These are phyloP conservation scores for Phaeodactylum tricornutum DNA, from an alignment of 108 stramenopile genomes.

Conservation along the genomic window DNA sequence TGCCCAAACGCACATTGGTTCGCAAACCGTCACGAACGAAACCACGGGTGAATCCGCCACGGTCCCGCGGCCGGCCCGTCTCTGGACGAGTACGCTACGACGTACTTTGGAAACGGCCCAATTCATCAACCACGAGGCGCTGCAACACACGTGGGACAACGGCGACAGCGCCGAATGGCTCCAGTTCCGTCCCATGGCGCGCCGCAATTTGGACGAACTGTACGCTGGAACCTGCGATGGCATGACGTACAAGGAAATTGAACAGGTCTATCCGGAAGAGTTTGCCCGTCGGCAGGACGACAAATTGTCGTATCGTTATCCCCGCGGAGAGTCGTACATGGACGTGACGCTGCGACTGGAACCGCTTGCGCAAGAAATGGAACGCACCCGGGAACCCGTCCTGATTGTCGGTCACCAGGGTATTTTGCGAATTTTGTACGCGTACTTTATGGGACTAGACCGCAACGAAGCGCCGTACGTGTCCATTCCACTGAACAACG, in stretches of 20 bases:
- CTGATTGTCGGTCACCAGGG: constrained; percentile 96
- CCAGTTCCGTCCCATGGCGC: constrained; percentile 66
- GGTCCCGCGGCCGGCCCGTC: constrained; percentile 48
- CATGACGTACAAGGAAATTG: constrained; percentile 95
- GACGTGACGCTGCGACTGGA: constrained; percentile 97
- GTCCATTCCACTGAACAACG: constrained; percentile 93
- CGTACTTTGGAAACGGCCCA: constrained; percentile 95
- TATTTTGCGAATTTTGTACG: constrained; percentile 93
- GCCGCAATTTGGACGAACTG: constrained; percentile 89
- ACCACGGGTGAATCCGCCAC: background rate
- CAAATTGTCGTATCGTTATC: constrained; percentile 89
- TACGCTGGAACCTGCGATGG: constrained; percentile 92
- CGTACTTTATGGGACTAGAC: constrained; percentile 96
- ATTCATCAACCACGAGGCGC: constrained; percentile 64
- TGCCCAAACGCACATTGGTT: constrained; percentile 72
- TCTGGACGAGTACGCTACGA: constrained; percentile 94
- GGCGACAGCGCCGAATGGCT: constrained; percentile 75
- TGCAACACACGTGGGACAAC: constrained; percentile 62
- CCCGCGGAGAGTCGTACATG: constrained; percentile 94
- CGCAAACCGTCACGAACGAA: background rate
- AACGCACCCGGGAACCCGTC: constrained; percentile 93
- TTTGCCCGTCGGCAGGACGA: constrained; percentile 85
- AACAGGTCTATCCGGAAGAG: constrained; percentile 90
- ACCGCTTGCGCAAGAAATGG: constrained; percentile 95
- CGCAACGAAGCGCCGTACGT: constrained; percentile 96